Evolutionary conservation across 2,329 filamentous ascomycete species (phyloP), one percentile per base, ranked within the genome.

Genomic region (Didymosphaeria variabile): DNA sequence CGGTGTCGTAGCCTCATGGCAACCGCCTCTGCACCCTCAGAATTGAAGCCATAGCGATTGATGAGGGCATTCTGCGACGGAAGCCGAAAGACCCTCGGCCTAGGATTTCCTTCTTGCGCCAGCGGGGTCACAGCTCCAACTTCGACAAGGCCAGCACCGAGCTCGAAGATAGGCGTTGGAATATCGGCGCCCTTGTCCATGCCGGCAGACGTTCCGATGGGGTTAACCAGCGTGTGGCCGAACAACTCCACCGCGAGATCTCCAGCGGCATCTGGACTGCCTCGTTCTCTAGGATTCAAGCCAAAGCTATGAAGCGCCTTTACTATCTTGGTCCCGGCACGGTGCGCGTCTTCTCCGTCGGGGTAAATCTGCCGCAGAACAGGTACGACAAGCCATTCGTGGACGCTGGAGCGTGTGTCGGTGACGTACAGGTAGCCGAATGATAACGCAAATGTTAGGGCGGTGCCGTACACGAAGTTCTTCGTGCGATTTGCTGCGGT

Each of bases 1-100:
- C 95, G 87, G 71, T 93, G 88, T 57, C 92, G 87, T 67, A 99
- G 82, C 17, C 89, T 86, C 47, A 88, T 88, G 1, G 94, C 94
- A 80, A 98, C 91, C 70, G 90, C 87, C 74, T 97, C 94, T 1
- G 94, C 94, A 21, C 95, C 95, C 62, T 90, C 87, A 13, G 92
- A 97, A 81, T 98, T 98, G 71, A 99, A 88, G 0, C 95, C 95
- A 80, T 97, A 99, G 40, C 95, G 89, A 79, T 99, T 99, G 78
- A 99, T 92, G 77, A 99, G 85, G 17, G 92, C 93, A 67, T 96
- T 90, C 65, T 97, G 88, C 34, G 88, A 89, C 0, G 92, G 90
- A 6, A 98, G 81, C 23, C 95, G 88, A 81, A 97, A 99, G 29
- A 97, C 91, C 65, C 95, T 88, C 1, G 94, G 94, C 69, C 88